Base-by-base conservation (phyloP, 2,329 filamentous ascomycete genomes). In the Emmonsiellopsis sp. region DNA sequence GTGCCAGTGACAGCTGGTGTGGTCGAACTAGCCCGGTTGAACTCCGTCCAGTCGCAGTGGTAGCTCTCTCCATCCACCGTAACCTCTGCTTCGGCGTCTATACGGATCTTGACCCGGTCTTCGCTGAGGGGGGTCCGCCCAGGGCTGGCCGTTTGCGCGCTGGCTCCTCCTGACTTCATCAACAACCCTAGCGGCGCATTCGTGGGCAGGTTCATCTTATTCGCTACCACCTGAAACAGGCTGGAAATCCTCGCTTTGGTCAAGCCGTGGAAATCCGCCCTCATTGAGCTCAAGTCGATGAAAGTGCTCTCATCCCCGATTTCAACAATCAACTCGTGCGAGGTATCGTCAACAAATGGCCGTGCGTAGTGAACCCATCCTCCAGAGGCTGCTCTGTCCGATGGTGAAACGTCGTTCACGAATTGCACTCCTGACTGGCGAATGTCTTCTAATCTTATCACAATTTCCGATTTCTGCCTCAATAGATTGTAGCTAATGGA, bases 381-480 rank as follows among this genome's bases (percentile, higher is more conserved):
- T 8, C 68, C 59, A 10, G 49, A 41, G 0, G 30, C 49, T 1
- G 64, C 26, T 30, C 54, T 52, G 37, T 68, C 54, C 50, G 59
- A 59, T 1, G 43, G 6, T 11, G 50, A 43, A n/a, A 57, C 60
- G 50, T 86, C 83, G 7, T 71, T 68, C 1, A 73, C 73, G 58
- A 93, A 79, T 13, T 82, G 82, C 46, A 96, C 76, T 11, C 92
- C 92, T 2, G 87, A 90, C 62, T 92, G 91, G 35, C 92, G 82
- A n/a, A 97, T 81, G 63, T 96, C 91, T 63, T 93, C 85, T 2
- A 97, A 71, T 0, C 88, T 80, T 34, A 97, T 76, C 4, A 83
- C 72, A 15, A 97, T 95, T 70, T 97, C 91, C 3, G 81, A 77
- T 48, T 80, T 80, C 13, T 79, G 74, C 2, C 86, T 79, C 13